Evolutionary conservation across 805 yeast species (phyloP), one percentile per base, ranked within the genome.

Genomic region (Lachancea kluyveri): DNA sequence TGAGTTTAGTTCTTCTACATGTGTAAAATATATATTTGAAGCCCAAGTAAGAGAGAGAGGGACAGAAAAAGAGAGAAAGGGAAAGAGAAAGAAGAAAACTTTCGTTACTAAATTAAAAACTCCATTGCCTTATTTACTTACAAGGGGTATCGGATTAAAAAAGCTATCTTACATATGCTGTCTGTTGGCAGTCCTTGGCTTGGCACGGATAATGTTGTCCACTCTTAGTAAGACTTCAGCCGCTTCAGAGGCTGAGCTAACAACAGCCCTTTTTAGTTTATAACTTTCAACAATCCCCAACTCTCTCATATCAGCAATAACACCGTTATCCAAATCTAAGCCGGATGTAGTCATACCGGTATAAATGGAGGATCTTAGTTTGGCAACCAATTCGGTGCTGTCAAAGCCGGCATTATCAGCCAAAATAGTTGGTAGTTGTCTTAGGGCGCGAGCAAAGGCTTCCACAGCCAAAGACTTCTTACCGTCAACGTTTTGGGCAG

Each of bases 341-440:
- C 99, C 99, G 4, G 90, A 78, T 5, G 95, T 86, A 13, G 85
- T 70, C 70, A 85, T 76, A 21, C 99, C 99, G 52, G 78, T 81
- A 66, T 92, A 92, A 35, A 87, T 80, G 13, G 62, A 54, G 2
- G 96, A 77, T 60, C 96, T 76, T 50, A 92, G 69, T 57, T 85
- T 86, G 7, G 97, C 72, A 9, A 92, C 94, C 41, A 92, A 67
- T 47, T 94, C 97, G 49, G 87, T 77, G 14, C 96, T 81, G 57
- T 92, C 98, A 50, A 75, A 84, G 17, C 98, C 99, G 4, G 99
- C 97, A 55, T 92, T 92, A 54, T 92, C 97, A 28, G 96, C 95
- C 45, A 92, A 68, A 41, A 92, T 88, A 2, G 94, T 86, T 38
- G 99, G 99, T 42, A 92, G 69, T 60, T 87, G 95, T 61, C 96